phyloP scores from a whole-genome alignment of 176 grass and related monocot genomes.

The Rhynchospora pubera region DNA sequence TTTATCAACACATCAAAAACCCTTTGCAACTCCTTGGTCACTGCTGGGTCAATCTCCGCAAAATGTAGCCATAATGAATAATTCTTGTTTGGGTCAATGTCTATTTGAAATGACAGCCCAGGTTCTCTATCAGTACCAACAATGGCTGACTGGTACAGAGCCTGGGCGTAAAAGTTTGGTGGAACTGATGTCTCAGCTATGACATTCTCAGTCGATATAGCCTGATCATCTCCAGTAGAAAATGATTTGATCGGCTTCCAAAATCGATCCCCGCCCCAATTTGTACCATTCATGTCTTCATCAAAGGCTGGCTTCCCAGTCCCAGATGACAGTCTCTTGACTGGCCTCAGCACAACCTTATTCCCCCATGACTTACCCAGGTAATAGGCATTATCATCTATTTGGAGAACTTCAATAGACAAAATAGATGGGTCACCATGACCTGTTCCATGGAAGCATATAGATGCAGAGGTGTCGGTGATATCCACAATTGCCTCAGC shows the following conservation, averaged over 20 bases:
- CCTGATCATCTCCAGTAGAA: constrained; percentile 47
- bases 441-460: constrained; percentile 98
- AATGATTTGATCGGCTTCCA: constrained; percentile 69
- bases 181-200: constrained; percentile 66
- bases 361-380: constrained; percentile 49
- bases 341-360: constrained; percentile 57
- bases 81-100: constrained; percentile 91
- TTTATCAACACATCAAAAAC: constrained; percentile 85
- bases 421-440: constrained; percentile 92
- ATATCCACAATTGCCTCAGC: constrained; percentile 71
- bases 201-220: constrained; percentile 79
- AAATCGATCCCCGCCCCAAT: constrained; percentile 89
- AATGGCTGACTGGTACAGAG: constrained; percentile 78
- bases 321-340: constrained; percentile 80
- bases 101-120: constrained; percentile 66
- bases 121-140: constrained; percentile 65
- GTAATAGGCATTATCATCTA: constrained; percentile 74
- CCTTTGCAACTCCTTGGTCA: constrained; percentile 67
- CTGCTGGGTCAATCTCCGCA: constrained; percentile 71
- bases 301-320: constrained; percentile 86
- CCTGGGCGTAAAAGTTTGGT: constrained; percentile 82
- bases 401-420: constrained; percentile 94
- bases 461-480: constrained; percentile 41
- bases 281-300: constrained; percentile 62
- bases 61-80: constrained; percentile 98